Conservation (phyloP, 805 yeast genomes). For the Ogataea paraovalis region DNA sequence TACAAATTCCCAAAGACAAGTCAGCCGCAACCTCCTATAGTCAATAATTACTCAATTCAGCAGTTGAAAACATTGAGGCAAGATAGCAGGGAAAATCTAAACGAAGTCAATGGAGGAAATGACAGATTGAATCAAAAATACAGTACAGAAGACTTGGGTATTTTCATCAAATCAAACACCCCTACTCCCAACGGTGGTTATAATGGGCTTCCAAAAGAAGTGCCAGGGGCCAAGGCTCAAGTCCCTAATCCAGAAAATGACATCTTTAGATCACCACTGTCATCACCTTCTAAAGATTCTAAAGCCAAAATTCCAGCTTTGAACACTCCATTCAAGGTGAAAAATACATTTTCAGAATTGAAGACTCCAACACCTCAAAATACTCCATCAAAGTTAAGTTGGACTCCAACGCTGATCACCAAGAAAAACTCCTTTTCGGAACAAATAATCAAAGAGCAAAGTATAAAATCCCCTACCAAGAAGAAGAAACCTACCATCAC, state of each 20-base stretch:
- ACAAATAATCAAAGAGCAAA: slow-evolving; percentile 33
- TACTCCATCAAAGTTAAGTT: slow-evolving; percentile 26
- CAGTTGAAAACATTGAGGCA: slow-evolving; percentile 34
- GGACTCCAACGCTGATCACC: slow-evolving; percentile 34
- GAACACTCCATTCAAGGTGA: slow-evolving; percentile 27
- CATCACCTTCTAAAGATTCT: slow-evolving; percentile 11
- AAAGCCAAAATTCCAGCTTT: slow-evolving; percentile 9
- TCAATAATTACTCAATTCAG: slow-evolving; percentile 36
- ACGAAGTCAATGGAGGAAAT: neutral
- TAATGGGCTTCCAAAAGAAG: neutral
- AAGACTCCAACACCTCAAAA: slow-evolving; percentile 30
- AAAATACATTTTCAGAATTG: slow-evolving; percentile 17
- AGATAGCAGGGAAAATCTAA: slow-evolving; percentile 9
- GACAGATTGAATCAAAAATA: neutral
- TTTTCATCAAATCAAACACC: neutral
- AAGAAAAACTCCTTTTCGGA: slow-evolving; percentile 28
- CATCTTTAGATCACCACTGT: neutral
- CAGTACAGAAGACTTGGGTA: slow-evolving; percentile 4
- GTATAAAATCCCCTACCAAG: slow-evolving; percentile 40
- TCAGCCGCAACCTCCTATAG: slow-evolving; percentile 23
- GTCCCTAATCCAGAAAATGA: neutral
- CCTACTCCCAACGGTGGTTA: neutral
- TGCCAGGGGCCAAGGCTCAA: neutral
- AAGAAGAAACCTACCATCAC: slow-evolving; percentile 47
- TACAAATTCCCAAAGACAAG: slow-evolving; percentile 54